These are phyloP conservation scores for Teratosphaeria viscida DNA, from an alignment of 2,329 filamentous ascomycete genomes.

Conservation along the genomic window DNA sequence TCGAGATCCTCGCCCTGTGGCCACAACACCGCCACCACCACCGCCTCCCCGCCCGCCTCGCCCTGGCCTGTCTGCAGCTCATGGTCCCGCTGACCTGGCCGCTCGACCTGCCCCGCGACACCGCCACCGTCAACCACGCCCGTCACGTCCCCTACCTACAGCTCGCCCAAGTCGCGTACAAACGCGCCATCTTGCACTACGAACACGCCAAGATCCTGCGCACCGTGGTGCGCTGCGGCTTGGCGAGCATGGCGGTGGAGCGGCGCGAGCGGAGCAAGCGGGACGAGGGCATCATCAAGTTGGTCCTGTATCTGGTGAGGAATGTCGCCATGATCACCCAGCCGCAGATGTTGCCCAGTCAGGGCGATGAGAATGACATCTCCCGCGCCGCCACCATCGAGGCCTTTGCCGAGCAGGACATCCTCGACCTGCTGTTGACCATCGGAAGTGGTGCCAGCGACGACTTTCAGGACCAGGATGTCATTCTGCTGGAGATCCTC, in stretches of 20 bases:
- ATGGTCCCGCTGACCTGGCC: conserved; percentile 93
- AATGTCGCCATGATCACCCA: conserved; percentile 81
- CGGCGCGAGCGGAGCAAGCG: conserved; percentile 64
- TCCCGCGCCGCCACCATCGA: conserved; percentile 82
- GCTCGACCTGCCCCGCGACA: conserved; percentile 63
- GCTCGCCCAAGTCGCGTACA: conserved; percentile 80
- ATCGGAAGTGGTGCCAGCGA: conserved; percentile 88
- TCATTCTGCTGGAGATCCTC: conserved; percentile 79
- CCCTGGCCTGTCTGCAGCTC: conserved; percentile 78
- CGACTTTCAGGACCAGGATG: conserved; percentile 82
- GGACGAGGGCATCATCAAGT: conserved; percentile 86
- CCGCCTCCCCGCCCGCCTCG: conserved; percentile 66
- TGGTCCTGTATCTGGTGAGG: conserved; percentile 78
- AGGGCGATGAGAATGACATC: conserved; percentile 82
- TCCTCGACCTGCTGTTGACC: conserved; percentile 74
- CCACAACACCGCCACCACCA: conserved; percentile 61
- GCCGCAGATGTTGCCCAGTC: conserved; percentile 59
- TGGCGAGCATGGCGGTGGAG: conserved; percentile 75
- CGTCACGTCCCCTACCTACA: conserved; percentile 83
- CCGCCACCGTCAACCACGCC: conserved; percentile 87
- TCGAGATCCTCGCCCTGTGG: conserved; percentile 82
- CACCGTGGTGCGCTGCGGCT: conserved; percentile 65
- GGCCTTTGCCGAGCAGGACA: conserved; percentile 81
- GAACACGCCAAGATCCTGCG: conserved; percentile 68
- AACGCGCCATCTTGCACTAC: conserved; percentile 76